phyloP scores from a whole-genome alignment of 1,284 basidiomycete species.

The Waitea zeae region DNA sequence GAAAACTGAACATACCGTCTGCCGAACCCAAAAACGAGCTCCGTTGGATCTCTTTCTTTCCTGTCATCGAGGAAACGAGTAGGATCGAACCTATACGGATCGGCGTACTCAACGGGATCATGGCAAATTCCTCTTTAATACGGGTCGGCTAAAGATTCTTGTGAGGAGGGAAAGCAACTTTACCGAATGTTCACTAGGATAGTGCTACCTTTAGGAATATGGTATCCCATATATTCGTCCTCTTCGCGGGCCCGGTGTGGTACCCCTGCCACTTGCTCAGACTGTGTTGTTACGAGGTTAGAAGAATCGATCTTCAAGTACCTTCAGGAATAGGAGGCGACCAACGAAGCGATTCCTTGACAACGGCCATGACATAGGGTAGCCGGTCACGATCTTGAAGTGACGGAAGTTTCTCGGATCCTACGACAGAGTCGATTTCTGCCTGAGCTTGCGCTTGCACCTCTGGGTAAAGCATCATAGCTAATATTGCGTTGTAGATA shows the following conservation, averaged over 20 bases:
- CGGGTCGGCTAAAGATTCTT: too few species aligned
- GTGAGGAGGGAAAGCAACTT: too few species aligned
- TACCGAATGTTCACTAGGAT: slow-evolving; percentile 7
- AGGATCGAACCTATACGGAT: too few species aligned
- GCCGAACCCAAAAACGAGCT: too few species aligned
- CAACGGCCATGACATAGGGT: slow-evolving; percentile 12
- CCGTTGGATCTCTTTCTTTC: too few species aligned
- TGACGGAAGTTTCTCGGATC: slow-evolving; percentile 12
- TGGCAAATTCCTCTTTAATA: too few species aligned
- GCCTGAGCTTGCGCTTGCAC: slow-evolving; percentile 12
- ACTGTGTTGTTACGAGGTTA: background rate
- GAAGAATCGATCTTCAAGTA: too few species aligned
- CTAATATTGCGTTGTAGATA: too few species aligned
- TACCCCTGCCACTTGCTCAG: background rate
- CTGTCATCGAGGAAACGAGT: too few species aligned
- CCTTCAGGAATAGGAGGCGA: slow-evolving; percentile 4
- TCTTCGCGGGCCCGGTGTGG: background rate
- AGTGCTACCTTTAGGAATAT: slow-evolving; percentile 7
- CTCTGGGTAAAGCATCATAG: slow-evolving; percentile 13
- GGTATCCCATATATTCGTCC: slow-evolving; percentile 5
- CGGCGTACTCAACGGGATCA: too few species aligned
- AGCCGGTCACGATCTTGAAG: slow-evolving; percentile 13
- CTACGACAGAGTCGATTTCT: slow-evolving; percentile 14
- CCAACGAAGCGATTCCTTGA: slow-evolving; percentile 13
- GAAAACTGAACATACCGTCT: too few species aligned